Conservation (phyloP, 306 rosid species). For the Trifolium subterraneum region DNA sequence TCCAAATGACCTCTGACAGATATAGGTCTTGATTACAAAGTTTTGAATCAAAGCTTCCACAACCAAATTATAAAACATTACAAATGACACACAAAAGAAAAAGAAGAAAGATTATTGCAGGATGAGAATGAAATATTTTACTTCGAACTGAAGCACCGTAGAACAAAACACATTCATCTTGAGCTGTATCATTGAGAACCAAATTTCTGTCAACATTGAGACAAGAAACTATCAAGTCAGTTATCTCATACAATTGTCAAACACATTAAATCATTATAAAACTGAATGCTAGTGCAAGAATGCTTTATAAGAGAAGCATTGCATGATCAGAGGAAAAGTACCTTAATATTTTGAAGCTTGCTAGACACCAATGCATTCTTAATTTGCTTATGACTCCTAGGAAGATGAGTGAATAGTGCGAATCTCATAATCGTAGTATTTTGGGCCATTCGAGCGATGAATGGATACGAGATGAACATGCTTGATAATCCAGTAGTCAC, state of each 20-base stretch:
- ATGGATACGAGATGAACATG: not conserved
- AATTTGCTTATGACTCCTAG: not conserved
- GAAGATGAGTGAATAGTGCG: not conserved
- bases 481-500: not conserved
- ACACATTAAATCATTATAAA: too few relatives aligned
- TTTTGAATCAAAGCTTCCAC: not conserved
- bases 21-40: not conserved
- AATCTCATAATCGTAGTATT: not conserved
- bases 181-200: too few relatives aligned
- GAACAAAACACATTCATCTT: too few relatives aligned
- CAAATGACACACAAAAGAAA: not conserved
- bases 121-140: not conserved
- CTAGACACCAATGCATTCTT: not conserved
- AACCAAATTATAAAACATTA: not conserved
- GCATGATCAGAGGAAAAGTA: not conserved
- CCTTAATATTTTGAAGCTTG: not conserved
- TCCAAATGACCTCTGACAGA: too few relatives aligned
- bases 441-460: conserved; percentile 4
- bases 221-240: too few relatives aligned
- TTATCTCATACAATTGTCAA: too few relatives aligned
- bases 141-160: too few relatives aligned
- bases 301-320: not conserved
- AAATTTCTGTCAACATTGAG: too few relatives aligned
- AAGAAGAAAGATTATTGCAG: not conserved
- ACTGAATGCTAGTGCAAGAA: not conserved